Evolutionary conservation across 1,139 yeast species (phyloP).

Genomic region (Blastobotrys persicus): DNA sequence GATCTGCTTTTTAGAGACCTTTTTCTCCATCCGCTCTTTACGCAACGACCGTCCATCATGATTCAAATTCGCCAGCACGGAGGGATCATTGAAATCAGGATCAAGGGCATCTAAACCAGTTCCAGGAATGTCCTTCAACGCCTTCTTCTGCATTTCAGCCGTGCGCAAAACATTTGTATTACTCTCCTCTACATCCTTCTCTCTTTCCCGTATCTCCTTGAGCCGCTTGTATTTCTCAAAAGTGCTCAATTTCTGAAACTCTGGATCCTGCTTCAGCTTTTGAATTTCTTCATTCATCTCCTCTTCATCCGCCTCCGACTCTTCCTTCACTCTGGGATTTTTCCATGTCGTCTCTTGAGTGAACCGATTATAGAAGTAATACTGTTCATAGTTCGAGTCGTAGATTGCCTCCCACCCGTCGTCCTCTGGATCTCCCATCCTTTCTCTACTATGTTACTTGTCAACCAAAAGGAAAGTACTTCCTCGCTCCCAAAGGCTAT

Average conservation of each 20-base stretch:
- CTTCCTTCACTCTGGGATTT: conserved; percentile 27
- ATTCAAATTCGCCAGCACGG: conserved; percentile 14
- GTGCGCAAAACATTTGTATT: not conserved
- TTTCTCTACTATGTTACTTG: not conserved
- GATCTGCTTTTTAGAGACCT: conserved; percentile 28
- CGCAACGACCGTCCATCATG: conserved; percentile 25
- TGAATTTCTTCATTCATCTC: conserved; percentile 15
- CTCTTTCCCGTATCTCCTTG: conserved; percentile 15
- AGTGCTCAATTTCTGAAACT: conserved; percentile 20
- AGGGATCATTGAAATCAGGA: not conserved
- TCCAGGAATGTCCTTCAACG: conserved; percentile 2
- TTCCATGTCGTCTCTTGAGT: conserved; percentile 33
- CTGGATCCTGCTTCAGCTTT: conserved; percentile 22
- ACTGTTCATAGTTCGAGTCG: conserved; percentile 26
- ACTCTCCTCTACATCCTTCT: conserved; percentile 7
- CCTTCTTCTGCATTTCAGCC: conserved; percentile 9
- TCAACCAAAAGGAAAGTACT: too few species aligned
- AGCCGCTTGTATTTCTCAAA: conserved; percentile 21
- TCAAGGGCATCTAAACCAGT: not conserved
- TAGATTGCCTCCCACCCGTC: conserved; percentile 37
- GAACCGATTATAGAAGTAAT: conserved; percentile 31
- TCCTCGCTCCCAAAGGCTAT: too few species aligned
- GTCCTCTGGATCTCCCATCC: conserved; percentile 12
- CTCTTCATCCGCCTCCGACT: conserved; percentile 6
- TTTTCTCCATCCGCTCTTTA: conserved; percentile 24